A percentile compares a stretch with the other conserved stretches of the same genome.
These are phyloP conservation scores for Phytophthora citrophthora DNA, from an alignment of 352 stramenopile species.

Conservation along the genomic window DNA sequence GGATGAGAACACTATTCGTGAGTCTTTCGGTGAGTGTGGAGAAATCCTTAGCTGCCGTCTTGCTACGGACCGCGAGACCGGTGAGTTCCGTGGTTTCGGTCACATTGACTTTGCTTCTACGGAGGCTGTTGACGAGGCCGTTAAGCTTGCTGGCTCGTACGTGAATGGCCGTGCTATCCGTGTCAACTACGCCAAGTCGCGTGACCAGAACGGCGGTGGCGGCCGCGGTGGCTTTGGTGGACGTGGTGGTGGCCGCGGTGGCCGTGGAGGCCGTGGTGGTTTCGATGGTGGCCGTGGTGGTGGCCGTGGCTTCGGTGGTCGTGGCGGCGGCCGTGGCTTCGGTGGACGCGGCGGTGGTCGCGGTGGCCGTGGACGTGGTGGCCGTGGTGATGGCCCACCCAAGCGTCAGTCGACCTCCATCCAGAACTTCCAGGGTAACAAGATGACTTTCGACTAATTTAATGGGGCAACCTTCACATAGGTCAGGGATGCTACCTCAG, in stretches of 20 bases:
- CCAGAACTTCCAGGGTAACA: constrained; percentile 94
- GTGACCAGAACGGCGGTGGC: constrained; percentile 37
- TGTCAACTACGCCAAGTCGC: constrained; percentile 95
- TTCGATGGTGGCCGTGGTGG: constrained; percentile 58
- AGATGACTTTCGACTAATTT: constrained; percentile 97
- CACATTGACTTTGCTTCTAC: constrained; percentile 98
- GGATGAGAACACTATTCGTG: constrained; percentile 93
- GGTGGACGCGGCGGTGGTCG: constrained; percentile 67
- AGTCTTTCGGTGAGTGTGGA: constrained; percentile 95
- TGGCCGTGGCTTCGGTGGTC: constrained; percentile 50
- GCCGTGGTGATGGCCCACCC: constrained; percentile 69
- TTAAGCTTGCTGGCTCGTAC: constrained; percentile 93
- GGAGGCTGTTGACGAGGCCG: constrained; percentile 91
- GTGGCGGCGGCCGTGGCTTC: constrained; percentile 47
- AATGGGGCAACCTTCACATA: constrained; percentile 28
- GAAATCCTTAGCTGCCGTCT: constrained; percentile 96
- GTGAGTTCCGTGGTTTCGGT: constrained; percentile 98
- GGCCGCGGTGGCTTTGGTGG: constrained; percentile 53
- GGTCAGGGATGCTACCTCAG: constrained; percentile 27
- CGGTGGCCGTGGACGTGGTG: constrained; percentile 58
- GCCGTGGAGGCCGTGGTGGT: constrained; percentile 55
- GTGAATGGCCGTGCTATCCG: constrained; percentile 94
- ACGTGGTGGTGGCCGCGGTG: constrained; percentile 73
- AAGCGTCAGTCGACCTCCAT: constrained; percentile 92
- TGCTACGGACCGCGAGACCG: constrained; percentile 96